Evolutionary conservation across 805 yeast species (phyloP).

Genomic region (Ogataea pini): DNA sequence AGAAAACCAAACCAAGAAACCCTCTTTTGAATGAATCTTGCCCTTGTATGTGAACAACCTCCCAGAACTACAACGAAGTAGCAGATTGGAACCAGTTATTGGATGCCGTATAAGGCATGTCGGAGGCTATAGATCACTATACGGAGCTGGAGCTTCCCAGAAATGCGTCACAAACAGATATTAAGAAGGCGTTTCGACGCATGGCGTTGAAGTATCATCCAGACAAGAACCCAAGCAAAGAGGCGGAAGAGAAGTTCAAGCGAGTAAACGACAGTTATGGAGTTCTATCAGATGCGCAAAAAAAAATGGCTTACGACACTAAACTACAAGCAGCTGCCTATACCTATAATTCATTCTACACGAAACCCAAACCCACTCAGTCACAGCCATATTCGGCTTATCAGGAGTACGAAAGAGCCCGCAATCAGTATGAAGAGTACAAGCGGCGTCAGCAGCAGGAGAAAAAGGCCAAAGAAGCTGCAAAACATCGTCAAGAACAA

Average conservation of each 20-base stretch:
- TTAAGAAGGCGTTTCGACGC: slow-evolving; percentile 78
- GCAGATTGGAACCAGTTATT: too few species aligned
- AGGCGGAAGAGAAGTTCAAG: slow-evolving; percentile 82
- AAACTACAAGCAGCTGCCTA: slow-evolving; percentile 8
- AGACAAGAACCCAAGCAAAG: slow-evolving; percentile 64
- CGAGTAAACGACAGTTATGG: slow-evolving; percentile 89
- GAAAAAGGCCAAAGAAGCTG: slow-evolving; percentile 15
- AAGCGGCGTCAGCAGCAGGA: slow-evolving; percentile 20
- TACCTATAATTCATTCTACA: slow-evolving; percentile 4
- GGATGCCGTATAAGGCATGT: slow-evolving; percentile 4
- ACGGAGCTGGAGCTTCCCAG: slow-evolving; percentile 56
- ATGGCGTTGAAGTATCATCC: slow-evolving; percentile 77
- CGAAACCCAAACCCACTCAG: slow-evolving; percentile 1
- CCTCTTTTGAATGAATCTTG: too few species aligned
- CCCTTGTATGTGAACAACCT: too few species aligned
- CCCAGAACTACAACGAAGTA: too few species aligned
- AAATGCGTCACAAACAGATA: slow-evolving; percentile 55
- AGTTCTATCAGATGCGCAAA: slow-evolving; percentile 62
- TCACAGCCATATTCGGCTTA: slow-evolving; percentile 11
- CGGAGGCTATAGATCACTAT: slow-evolving; percentile 47
- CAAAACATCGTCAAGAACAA: slow-evolving; percentile 9
- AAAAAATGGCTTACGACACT: slow-evolving; percentile 61
- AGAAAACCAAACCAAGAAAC: too few species aligned
- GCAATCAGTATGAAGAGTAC: slow-evolving; percentile 25
- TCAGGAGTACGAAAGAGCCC: slow-evolving; percentile 27